Evolutionary conservation across 2,329 filamentous ascomycete genomes (phyloP), one percentile per base, ranked within the genome.

Genomic region (Onygenales sp.): DNA sequence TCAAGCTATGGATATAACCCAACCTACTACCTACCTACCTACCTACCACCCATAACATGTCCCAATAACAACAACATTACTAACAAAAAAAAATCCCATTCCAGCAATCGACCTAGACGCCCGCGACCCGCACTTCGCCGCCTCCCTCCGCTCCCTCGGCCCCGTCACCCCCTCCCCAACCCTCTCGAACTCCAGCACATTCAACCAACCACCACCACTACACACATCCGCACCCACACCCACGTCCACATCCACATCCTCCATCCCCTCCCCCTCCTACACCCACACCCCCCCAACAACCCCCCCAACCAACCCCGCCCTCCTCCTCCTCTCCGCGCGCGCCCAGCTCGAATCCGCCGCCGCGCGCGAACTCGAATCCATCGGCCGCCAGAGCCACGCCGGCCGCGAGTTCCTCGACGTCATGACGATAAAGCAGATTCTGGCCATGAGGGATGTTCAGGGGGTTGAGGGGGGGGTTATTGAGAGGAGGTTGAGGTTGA

Each of bases 81-180:
- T 51, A 51, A 52, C 37, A 17, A 14, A 14, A 14, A 14, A 14
- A 14, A 17, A 17, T 17, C 17, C 17, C 17, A 14, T 14, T 14
- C 14, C 17, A 79, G 78, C 76, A 49, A 77, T 84, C 57, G 78
- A 83, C 59, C 73, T 81, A 61, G 82, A 85, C 62, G 80, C 74
- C 53, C 77, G 75, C 54, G 81, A 84, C 63, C 80, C 81, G 1
- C 73, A 78, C 63, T 92, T 77, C 81, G 87, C 91, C 76, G 85
- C 82, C 65, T 94, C 90, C 58, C 87, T 97, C 57, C 86, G 84
- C 61, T 72, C 70, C 45, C 71, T 84, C 54, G 82, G 81, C 53
- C 76, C 79, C 52, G 81, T 83, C 6, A 76, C 75, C 52, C 79
- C 79, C 33, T 77, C 76, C 55, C 79, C 79, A 2, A 80, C 79